Evolutionary conservation across 371 early-diverging fungal genomes (phyloP).

Genomic region (Lichtheimia ornata): DNA sequence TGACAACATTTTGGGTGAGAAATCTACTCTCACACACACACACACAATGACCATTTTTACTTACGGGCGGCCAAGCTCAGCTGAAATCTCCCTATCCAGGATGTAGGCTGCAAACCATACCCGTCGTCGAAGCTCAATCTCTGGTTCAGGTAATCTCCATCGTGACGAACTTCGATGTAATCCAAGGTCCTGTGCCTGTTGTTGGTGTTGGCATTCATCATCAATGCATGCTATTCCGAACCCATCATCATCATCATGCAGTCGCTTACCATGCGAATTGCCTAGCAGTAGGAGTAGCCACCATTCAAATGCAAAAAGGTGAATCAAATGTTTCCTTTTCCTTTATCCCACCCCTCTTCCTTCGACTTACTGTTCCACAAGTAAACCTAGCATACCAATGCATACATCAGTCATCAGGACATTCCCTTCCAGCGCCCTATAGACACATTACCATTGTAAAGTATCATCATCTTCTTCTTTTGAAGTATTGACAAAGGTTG

Average conservation of each 20-base stretch:
- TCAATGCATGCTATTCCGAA: not conserved
- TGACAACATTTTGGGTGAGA: not conserved
- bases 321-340: not conserved
- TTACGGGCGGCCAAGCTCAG: constrained; percentile 33
- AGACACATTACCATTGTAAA: constrained; percentile 25
- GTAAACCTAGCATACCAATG: constrained; percentile 6
- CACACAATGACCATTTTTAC: not conserved
- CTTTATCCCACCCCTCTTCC: not conserved
- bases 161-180: constrained; percentile 32
- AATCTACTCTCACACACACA: too few relatives aligned
- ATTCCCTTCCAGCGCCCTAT: not conserved
- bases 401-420: not conserved
- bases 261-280: constrained; percentile 30
- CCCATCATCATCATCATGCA: not conserved
- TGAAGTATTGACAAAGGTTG: constrained; percentile 27
- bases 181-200: constrained; percentile 27
- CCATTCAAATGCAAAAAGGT: not conserved
- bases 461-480: constrained; percentile 34
- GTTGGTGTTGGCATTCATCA: not conserved
- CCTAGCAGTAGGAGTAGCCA: constrained; percentile 2
- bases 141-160: constrained; percentile 43
- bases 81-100: constrained; percentile 44
- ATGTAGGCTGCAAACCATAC: constrained; percentile 42
- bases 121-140: constrained; percentile 43
- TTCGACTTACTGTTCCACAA: constrained; percentile 12